phyloP scores from a whole-genome alignment of 768 basidiomycete genomes.

The Termitomyces sp. region DNA sequence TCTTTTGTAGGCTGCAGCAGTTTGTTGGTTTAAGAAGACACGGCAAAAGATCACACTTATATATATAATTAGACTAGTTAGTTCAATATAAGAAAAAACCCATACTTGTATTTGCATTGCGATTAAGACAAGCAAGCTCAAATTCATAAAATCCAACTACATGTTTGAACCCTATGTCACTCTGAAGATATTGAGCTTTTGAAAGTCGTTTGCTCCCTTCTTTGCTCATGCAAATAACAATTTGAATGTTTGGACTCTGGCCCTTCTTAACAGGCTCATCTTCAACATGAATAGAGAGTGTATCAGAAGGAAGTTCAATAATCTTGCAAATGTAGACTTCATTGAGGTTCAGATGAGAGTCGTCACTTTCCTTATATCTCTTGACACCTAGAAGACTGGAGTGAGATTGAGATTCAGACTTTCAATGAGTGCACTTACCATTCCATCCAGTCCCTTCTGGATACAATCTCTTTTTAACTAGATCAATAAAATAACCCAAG shows the following conservation, averaged over 20 bases:
- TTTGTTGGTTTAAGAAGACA: conserved; percentile 6
- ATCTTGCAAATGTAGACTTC: not conserved
- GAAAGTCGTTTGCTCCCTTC: conserved; percentile 15
- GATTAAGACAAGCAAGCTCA: conserved; percentile 12
- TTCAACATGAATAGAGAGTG: not conserved
- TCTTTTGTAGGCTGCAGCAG: conserved; percentile 14
- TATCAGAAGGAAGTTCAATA: not conserved
- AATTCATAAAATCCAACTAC: conserved; percentile 22
- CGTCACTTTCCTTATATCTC: not conserved
- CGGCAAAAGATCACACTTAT: not conserved
- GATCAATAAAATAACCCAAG: conserved; percentile 14
- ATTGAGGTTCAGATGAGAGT: not conserved
- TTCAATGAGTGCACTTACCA: too few species aligned
- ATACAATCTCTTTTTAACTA: conserved; percentile 4
- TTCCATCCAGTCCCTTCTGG: too few species aligned
- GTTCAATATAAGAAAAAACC: too few species aligned
- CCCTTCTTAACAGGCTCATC: not conserved
- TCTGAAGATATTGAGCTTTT: conserved; percentile 18
- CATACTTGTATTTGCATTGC: not conserved
- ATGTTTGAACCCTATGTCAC: conserved; percentile 22
- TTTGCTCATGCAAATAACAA: conserved; percentile 20
- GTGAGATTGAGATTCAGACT: too few species aligned
- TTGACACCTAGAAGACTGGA: not conserved
- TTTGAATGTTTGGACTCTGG: conserved; percentile 9
- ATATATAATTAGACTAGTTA: too few species aligned